phyloP scores from a whole-genome alignment of 2,329 filamentous ascomycete genomes.

The Chrysoporthe cubensis region DNA sequence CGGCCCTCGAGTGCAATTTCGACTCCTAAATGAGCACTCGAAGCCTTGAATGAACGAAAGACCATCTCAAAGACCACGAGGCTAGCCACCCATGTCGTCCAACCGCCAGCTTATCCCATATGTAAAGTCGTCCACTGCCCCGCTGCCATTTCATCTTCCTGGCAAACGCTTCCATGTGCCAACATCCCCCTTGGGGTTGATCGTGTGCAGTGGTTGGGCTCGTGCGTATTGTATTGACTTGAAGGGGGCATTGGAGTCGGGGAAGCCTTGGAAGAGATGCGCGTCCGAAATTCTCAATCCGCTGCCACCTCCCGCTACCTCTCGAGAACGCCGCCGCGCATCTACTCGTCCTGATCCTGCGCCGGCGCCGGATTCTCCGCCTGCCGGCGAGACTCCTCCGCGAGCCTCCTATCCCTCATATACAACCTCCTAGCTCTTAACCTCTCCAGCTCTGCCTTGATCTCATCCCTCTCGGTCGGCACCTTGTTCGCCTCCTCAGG shows the following conservation, averaged over 20 bases:
- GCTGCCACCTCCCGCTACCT: not conserved
- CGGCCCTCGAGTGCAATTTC: conserved; percentile 55
- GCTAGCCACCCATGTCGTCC: not conserved
- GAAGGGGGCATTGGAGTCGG: not conserved
- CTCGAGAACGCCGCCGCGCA: conserved; percentile 22
- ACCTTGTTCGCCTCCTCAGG: conserved; percentile 76
- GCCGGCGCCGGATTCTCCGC: conserved; percentile 20
- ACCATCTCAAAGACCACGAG: not conserved
- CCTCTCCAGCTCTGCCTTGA: conserved; percentile 77
- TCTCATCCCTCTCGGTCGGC: conserved; percentile 79
- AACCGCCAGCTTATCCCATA: not conserved
- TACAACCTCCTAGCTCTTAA: conserved; percentile 69
- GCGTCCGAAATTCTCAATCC: not conserved
- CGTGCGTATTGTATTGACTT: not conserved
- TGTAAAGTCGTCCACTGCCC: not conserved
- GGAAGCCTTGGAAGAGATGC: not conserved
- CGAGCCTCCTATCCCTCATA: conserved; percentile 70
- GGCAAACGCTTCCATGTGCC: not conserved
- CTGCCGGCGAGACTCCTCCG: conserved; percentile 41
- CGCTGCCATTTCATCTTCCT: not conserved
- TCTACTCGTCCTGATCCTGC: conserved; percentile 33
- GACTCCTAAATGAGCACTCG: conserved; percentile 40
- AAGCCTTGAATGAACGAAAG: not conserved
- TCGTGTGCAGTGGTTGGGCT: not conserved
- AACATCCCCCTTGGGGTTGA: not conserved